A percentile compares a stretch with the other conserved stretches of the same genome.
Conservation (phyloP, 164 flowering plant species). For the Liquidambar formosana region DNA sequence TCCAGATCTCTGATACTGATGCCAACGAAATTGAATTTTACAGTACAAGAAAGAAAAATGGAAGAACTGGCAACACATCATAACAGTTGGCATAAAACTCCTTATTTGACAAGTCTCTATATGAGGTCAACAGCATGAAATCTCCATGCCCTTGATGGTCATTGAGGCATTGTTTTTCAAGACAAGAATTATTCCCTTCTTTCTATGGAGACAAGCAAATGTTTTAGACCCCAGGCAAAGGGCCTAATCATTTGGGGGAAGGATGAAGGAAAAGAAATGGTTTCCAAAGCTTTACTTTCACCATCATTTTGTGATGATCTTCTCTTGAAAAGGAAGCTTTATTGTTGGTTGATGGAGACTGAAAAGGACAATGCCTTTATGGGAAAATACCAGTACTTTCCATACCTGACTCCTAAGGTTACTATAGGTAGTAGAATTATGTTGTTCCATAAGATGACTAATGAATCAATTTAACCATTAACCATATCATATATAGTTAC, state of each 20-base stretch:
- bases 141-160: too few species aligned
- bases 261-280: slow-evolving; percentile 37
- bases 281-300: slow-evolving; percentile 34
- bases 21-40: too few species aligned
- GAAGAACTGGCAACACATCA: too few species aligned
- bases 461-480: background rate
- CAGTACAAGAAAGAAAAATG: too few species aligned
- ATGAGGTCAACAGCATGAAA: too few species aligned
- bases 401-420: background rate
- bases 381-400: slow-evolving; percentile 15
- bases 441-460: background rate
- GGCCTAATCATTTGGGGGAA: slow-evolving; percentile 37
- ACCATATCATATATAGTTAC: background rate
- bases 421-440: background rate
- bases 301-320: slow-evolving; percentile 38
- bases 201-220: slow-evolving; percentile 25
- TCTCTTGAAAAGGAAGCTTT: slow-evolving; percentile 55
- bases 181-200: background rate
- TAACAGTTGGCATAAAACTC: background rate
- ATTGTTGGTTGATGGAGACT: slow-evolving; percentile 44
- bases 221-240: slow-evolving; percentile 14
- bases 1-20: too few species aligned
- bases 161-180: too few species aligned
- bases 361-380: slow-evolving; percentile 21
- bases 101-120: too few species aligned